Conservation (phyloP, 1,284 basidiomycete genomes). For the Leccinum griseonigrum region DNA sequence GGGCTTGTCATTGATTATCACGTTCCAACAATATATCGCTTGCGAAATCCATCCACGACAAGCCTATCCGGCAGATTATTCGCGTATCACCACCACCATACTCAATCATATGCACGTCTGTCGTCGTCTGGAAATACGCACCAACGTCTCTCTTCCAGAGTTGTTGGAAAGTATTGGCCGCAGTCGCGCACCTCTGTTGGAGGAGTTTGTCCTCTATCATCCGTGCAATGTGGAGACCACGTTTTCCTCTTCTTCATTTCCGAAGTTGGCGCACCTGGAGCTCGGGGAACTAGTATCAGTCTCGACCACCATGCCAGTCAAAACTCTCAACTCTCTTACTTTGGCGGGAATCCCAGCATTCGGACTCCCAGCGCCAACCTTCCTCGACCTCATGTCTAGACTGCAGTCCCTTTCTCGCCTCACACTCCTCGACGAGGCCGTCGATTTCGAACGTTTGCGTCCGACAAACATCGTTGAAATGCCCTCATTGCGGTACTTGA, state of each 20-base stretch:
- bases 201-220: constrained; percentile 26
- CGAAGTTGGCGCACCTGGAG: constrained; percentile 21
- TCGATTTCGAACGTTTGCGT: constrained; percentile 26
- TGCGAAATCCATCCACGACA: constrained; percentile 20
- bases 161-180: constrained; percentile 23
- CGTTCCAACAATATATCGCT: constrained; percentile 25
- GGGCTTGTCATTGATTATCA: constrained; percentile 23
- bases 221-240: constrained; percentile 17
- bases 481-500: constrained; percentile 21
- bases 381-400: constrained; percentile 21
- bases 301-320: constrained; percentile 14
- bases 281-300: constrained; percentile 22
- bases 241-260: constrained; percentile 26
- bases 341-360: constrained; percentile 24
- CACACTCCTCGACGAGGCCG: constrained; percentile 27
- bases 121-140: constrained; percentile 27
- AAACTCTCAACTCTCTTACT: constrained; percentile 25
- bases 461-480: constrained; percentile 14
- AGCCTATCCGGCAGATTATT: constrained; percentile 20
- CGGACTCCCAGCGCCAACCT: constrained; percentile 22
- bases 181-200: constrained; percentile 24
- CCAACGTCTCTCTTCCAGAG: constrained; percentile 26
- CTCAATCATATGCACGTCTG: constrained; percentile 27
- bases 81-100: constrained; percentile 23
- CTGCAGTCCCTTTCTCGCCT: constrained; percentile 25